Evolutionary conservation across 2,329 filamentous ascomycete species (phyloP), one percentile per base, ranked within the genome.

Genomic region (Calonectria crousiana): DNA sequence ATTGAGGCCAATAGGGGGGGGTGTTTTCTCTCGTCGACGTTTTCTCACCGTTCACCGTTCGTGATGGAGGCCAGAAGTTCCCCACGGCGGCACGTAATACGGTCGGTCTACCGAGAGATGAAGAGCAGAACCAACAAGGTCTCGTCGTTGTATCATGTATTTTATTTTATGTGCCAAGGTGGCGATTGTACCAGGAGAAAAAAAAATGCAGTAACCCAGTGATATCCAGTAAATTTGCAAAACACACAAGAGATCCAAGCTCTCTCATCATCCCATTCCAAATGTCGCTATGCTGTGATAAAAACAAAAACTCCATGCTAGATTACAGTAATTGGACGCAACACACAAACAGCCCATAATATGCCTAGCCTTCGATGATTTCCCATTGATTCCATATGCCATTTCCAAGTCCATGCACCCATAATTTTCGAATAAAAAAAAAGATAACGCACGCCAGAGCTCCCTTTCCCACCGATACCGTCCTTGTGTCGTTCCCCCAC

Each of bases 301-400:
- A 67, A 70, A 30, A 38, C 30, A 64, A 76, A 60, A 78, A 78
- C 76, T 75, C 78, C 76, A 69, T 77, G 72, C 76, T 77, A 65
- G 34, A 72, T 51, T 75, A 66, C 56, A 74, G 56, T 72, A 67
- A 62, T 71, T 13, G 70, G 71, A 34, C 26, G 10, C n/a, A 67
- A 44, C n/a, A 73, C 44, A 58, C 41, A 36, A 41, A n/a, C 34
- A 67, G 36, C 47, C 56, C 47, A n/a, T 44, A 64, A 30, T 38
- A 49, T 69, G 49, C 71, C 66, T 60, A 66, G 60, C 70, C 70
- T 53, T 68, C 69, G 73, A 60, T 79, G 78, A 76, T 77, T 62
- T 76, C 78, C 78, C 75, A 70, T 72, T 71, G 38, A 47, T 75
- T 69, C 78, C 76, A 67, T 79, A 78, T 74, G 56, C 75, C 74